These are phyloP conservation scores for Aspergillus mulundensis DNA, from an alignment of 495 filamentous ascomycete species.

Conservation along the genomic window DNA sequence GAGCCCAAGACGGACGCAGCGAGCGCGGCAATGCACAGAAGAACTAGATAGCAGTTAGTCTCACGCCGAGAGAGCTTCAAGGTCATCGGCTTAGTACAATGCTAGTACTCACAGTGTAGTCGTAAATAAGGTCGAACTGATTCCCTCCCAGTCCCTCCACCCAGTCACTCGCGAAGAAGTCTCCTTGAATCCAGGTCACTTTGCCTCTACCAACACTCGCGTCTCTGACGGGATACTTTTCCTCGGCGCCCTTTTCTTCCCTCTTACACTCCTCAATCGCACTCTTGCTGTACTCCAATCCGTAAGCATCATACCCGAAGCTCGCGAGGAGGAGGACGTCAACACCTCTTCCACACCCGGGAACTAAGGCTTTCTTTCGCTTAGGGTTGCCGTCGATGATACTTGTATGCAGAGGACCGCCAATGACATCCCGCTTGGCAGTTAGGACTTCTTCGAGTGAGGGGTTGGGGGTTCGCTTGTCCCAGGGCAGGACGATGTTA, in stretches of 20 bases:
- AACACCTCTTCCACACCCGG: constrained; percentile 73
- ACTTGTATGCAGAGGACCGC: background rate
- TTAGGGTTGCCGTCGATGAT: background rate
- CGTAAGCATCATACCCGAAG: constrained; percentile 69
- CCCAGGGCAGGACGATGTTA: background rate
- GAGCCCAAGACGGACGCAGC: constrained; percentile 66
- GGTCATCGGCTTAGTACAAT: background rate
- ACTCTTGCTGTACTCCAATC: constrained; percentile 60
- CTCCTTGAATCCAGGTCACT: constrained; percentile 58
- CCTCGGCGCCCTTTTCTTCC: constrained; percentile 34
- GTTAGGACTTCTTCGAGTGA: constrained; percentile 2
- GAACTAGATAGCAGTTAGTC: constrained; percentile 50
- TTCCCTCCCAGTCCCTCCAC: constrained; percentile 39
- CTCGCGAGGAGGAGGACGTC: constrained; percentile 68
- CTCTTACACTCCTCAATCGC: constrained; percentile 54
- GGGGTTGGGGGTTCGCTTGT: constrained; percentile 1
- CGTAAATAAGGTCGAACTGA: constrained; percentile 76
- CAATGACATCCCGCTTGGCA: background rate
- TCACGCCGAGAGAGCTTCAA: background rate
- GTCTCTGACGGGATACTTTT: constrained; percentile 46
- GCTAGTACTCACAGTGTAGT: constrained; percentile 64
- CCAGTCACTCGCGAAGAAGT: constrained; percentile 72
- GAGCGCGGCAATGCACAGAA: constrained; percentile 68
- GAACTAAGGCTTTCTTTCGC: constrained; percentile 54
- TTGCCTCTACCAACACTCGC: constrained; percentile 46